Base-by-base conservation (phyloP, 2,329 filamentous ascomycete species). In the Knoxdaviesia capensis region DNA sequence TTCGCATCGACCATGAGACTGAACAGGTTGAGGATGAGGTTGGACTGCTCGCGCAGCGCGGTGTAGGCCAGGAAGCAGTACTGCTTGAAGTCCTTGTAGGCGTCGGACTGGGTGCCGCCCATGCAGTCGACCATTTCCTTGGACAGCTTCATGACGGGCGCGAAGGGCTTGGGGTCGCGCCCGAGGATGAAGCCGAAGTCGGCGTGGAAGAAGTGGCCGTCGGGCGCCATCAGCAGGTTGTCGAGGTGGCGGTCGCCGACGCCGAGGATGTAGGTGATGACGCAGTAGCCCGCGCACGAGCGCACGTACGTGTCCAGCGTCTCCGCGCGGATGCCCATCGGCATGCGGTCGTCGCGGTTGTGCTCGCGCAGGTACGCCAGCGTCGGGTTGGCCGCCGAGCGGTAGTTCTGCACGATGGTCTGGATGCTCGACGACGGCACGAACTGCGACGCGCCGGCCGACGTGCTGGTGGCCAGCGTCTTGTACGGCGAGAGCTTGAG, bases 101-200 rank as follows among this genome's bases (percentile, higher is more conserved):
- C 79, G 28, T 82, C 74, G 4, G 81, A 85, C 33, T 71, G 69
- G 6, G 77, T 70, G 8, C 90, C 90, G 36, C 92, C 92, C 85
- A 98, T 94, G 47, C 87, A 90, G 53, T 98, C 90, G 4, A 96
- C 84, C 90, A 98, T 98, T 55, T 98, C 88, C 51, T 87, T 88
- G 54, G 81, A 88, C 6, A 98, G 74, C 59, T 98, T 98, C 79
- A 98, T 94, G 41, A 88, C 77, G 0, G 90, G 90, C 0, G 90
- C 88, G 54, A 98, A 96, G 0, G 90, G 90, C 55, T 98, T 98
- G 0, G 90, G 90, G 51, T 98, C 90, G 36, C 90, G 82, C 11
- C 90, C 90, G 1, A 98, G 78, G 47, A 98, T 98, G 59, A 93
- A 98, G 36, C 92, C 90, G 53, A 98, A 98, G 58, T 98, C 90